Evolutionary conservation across 768 basidiomycete species (phyloP), one percentile per base, ranked within the genome.

Genomic region (Tulasnella sp.): DNA sequence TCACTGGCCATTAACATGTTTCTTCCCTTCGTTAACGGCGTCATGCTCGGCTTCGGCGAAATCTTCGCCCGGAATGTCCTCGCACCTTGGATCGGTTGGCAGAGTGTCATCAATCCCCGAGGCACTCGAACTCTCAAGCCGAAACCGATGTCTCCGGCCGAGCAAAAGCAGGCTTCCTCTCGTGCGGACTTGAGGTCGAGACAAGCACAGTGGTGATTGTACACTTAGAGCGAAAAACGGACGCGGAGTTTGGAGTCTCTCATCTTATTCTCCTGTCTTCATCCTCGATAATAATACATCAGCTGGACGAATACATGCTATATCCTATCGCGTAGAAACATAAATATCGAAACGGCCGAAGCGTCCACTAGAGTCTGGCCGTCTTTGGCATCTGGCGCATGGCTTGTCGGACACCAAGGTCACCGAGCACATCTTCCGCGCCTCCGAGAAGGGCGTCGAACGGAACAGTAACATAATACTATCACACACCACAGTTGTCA

Each of bases 31-130:
- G 85, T 96, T 9, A 96, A 95, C 75, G 94, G 94, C 22, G 91
- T 96, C 72, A 96, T 96, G 94, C 87, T 95, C 67, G 94, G 94
- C n/a, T 95, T 95, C 78, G 94, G 94, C 44, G 94, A 96, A 80
- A 90, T 96, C 66, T 94, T 95, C 78, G 94, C 81, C 1, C 76
- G 79, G 73, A 78, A 79, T 68, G 75, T 80, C 64, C 67, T 81
- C 63, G 78, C 76, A 44, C 77, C 77, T 14, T 77, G 77, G 29
- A 76, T 80, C 72, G 80, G 80, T 16, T 77, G 78, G 76, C 71
- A 73, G 29, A 62, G 74, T 72, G 64, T 72, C n/a, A 34, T 72
- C 71, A 36, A 66, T 40, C 71, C 71, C 29, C 32, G n/a, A 37
- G 62, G 71, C 32, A 72, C 37, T 14, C 59, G 62, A n/a, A 64